Evolutionary conservation across 441 rosid species (phyloP).

Genomic region (Adansonia grandidieri): DNA sequence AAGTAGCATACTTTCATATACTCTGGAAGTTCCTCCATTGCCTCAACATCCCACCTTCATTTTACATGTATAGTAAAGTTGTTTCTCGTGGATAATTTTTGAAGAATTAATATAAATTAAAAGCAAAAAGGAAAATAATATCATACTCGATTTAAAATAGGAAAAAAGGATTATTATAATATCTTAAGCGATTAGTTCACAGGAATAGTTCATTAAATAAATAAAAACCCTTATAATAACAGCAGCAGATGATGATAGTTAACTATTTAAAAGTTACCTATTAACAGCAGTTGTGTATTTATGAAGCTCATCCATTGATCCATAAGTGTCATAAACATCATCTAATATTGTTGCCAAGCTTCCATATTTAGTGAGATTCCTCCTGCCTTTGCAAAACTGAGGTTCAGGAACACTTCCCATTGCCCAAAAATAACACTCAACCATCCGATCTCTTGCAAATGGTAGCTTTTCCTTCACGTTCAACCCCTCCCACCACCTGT

Average conservation of each 20-base stretch:
- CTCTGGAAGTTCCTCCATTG: conserved; percentile 5
- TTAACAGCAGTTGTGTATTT: not conserved
- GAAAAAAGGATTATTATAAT: no score
- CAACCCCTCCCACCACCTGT: conserved; percentile 19
- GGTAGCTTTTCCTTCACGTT: conserved; percentile 2
- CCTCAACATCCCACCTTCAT: conserved; percentile 11
- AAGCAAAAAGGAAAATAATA: no score
- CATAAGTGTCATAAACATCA: conserved; percentile 15
- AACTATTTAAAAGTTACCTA: not conserved
- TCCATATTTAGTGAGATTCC: conserved; percentile 1
- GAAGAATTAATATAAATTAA: no score
- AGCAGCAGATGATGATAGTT: no score
- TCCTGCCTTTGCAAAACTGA: not conserved
- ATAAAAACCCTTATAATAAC: no score
- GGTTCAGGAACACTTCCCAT: conserved; percentile 5
- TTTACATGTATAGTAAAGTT: not conserved
- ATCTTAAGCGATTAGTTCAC: no score
- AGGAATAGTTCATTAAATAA: no score
- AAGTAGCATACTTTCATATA: conserved; percentile 16
- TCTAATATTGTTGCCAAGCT: not conserved
- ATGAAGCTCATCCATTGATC: not conserved
- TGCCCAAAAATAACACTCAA: conserved; percentile 19
- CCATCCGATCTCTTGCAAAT: conserved; percentile 16
- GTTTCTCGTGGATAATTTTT: not conserved
- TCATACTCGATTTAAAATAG: no score